Percentiles rank a stretch among this genome's conserved stretches.
Conservation (phyloP, 2,329 filamentous ascomycete species). For the Fusarium cicatricum region DNA sequence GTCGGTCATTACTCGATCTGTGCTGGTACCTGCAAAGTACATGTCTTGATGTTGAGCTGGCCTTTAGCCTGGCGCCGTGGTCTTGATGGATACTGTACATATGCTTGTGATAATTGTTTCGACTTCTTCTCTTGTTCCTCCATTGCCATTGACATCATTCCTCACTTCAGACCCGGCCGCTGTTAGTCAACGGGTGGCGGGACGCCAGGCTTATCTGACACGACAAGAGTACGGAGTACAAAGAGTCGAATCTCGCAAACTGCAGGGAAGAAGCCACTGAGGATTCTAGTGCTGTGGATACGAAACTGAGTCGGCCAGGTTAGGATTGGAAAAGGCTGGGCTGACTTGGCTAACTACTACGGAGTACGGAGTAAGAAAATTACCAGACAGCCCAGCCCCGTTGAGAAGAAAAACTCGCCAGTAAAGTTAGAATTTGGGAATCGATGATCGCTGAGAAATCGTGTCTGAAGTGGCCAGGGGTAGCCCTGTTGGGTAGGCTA, state of each 20-base stretch:
- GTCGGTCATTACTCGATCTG: conserved; percentile 17
- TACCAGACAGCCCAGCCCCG: conserved; percentile 7
- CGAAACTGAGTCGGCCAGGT: conserved; percentile 9
- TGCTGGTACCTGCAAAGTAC: conserved; percentile 4
- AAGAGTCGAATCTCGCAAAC: too few species aligned
- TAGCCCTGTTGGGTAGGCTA: conserved; percentile 13
- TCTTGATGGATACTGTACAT: too few species aligned
- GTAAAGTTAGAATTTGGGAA: conserved; percentile 6
- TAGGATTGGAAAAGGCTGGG: conserved; percentile 12
- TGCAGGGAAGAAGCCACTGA: not conserved
- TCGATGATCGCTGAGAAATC: conserved; percentile 28
- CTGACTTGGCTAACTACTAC: not conserved
- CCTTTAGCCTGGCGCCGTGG: too few species aligned
- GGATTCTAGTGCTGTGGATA: conserved; percentile 13
- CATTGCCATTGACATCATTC: not conserved
- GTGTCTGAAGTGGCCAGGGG: conserved; percentile 16
- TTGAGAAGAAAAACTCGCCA: conserved; percentile 10
- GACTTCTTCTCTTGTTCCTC: conserved; percentile 3
- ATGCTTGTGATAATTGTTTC: not conserved
- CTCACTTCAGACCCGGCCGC: not conserved
- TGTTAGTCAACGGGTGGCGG: conserved; percentile 33
- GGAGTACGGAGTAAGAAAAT: conserved; percentile 14
- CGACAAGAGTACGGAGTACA: too few species aligned
- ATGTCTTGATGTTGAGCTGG: not conserved
- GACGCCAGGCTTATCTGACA: conserved; percentile 29